Evolutionary conservation across 768 basidiomycete species (phyloP), one percentile per base, ranked within the genome.

Genomic region (Russula earlei): DNA sequence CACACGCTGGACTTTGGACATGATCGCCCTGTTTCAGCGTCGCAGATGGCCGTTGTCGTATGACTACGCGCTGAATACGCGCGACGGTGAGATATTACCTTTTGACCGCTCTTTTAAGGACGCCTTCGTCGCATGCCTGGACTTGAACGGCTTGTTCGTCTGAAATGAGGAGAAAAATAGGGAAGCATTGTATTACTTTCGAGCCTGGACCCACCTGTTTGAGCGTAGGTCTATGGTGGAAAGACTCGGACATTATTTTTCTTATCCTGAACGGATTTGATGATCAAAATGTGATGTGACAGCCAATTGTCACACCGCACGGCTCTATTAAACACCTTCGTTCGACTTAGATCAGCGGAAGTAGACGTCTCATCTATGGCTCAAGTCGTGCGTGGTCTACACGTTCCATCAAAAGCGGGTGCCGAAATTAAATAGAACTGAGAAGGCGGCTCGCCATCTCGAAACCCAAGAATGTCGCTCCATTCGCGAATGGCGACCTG

Each of bases 401-500:
- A 58, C 34, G 52, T 33, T 27, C 34, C 40, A 36, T 54, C 27
- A 22, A 22, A n/a, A 29, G 34, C 25, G 41, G 46, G 24, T 47
- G 52, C 34, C 25, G 37, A 31, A 34, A 29, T 59, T 58, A 62
- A 9, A 52, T 33, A 7, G 61, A 60, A 64, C 81, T 81, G 57
- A 89, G 71, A 41, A 81, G 60, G 44, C 92, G 79, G 71, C 82
- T 91, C 42, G 90, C 91, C 72, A 97, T 77, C 75, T 98, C 95
- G 65, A 93, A 97, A 1, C 91, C 93, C 54, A 95, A 80, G 78
- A 97, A 98, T 0, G 95, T 98, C 1, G 91, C 91, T 19, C 93
- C 95, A 63, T 97, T 98, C 11, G 94, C 94, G 65, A 96, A 95
- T 0, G 93, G 94, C 2, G 91, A 93, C 64, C 91, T 93, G 51